Evolutionary conservation across 768 basidiomycete species (phyloP), one percentile per base, ranked within the genome.

Genomic region (Filobasidium floriforme): DNA sequence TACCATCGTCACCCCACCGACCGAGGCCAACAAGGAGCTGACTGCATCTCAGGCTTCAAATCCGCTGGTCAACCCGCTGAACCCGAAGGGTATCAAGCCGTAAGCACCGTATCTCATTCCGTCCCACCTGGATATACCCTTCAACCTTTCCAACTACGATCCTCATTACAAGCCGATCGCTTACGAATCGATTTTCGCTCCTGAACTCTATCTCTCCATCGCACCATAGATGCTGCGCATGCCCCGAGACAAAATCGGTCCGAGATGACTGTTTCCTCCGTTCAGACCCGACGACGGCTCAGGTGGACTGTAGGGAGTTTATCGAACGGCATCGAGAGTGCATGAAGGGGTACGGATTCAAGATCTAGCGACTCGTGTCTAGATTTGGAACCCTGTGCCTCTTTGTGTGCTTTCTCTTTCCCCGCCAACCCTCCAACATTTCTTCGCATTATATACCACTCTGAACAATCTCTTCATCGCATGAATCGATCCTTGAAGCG

Each of bases 21-120:
- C 29, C 54, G 29, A 57, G 4, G 24, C 54, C 2, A 15, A 22
- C 22, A 57, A 57, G 24, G 54, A 57, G 7, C 15, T 57, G 54
- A 57, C 54, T 2, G 54, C 54, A 9, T 57, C 54, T 6, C 54
- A 66, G 40, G 59, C 65, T 12, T 60, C 60, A 19, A 66, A 66
- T 60, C 60, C 65, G 12, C 43, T 54, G 40, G 66, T 77, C 41
- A 96, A 96, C 76, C 92, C 90, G 10, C 79, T 93, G 65, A 98
- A 98, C 77, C 94, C 94, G 0, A 74, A 92, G 73, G 92, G 92
- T n/a, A 80, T 96, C 61, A 99, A 98, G 77, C 89, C 94, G 94
- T 96, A 77, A 66, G 90, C 81, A 15, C 18, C 10, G 24, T 24
- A 19, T 41, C 40, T 37, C 32, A 22, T 19, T n/a, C 52, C 7